A percentile compares a stretch with the other conserved stretches of the same genome.
phyloP scores from a whole-genome alignment of 2,329 filamentous ascomycete species.

The Fusarium pseudocircinatum region DNA sequence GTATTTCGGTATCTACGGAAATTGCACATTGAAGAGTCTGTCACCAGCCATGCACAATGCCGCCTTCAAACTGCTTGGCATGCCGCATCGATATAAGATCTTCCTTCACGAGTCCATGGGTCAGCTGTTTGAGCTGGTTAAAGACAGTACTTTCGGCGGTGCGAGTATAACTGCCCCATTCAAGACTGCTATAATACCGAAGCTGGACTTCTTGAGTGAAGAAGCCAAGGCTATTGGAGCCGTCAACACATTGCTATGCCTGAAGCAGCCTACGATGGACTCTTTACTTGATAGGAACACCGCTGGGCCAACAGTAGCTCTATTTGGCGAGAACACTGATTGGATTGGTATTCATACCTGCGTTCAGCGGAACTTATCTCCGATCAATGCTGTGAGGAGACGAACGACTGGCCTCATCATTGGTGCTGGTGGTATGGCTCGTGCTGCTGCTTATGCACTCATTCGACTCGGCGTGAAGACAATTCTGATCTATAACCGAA shows the following conservation, averaged over 20 bases:
- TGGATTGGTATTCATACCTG: constrained; percentile 6
- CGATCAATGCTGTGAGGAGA: constrained; percentile 3
- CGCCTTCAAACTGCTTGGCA: background rate
- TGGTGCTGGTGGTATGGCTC: constrained; percentile 8
- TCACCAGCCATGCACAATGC: constrained; percentile 7
- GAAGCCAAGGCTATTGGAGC: constrained; percentile 6
- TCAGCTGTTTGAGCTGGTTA: background rate
- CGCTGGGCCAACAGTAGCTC: background rate
- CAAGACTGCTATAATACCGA: background rate
- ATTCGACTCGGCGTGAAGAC: background rate
- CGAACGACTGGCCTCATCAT: background rate
- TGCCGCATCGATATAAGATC: constrained; percentile 2
- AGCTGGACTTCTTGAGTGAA: background rate
- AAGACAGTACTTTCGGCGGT: background rate
- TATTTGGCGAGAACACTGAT: constrained; percentile 1
- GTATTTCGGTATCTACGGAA: constrained; percentile 4
- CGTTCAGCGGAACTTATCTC: constrained; percentile 1
- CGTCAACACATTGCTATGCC: background rate
- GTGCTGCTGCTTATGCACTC: background rate
- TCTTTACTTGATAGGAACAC: background rate
- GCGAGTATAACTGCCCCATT: constrained; percentile 3
- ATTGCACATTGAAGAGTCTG: background rate
- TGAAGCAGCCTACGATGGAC: background rate
- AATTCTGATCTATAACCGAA: background rate
- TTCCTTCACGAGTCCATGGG: background rate